phyloP scores from a whole-genome alignment of 306 rosid species.

The Rosa persica region DNA sequence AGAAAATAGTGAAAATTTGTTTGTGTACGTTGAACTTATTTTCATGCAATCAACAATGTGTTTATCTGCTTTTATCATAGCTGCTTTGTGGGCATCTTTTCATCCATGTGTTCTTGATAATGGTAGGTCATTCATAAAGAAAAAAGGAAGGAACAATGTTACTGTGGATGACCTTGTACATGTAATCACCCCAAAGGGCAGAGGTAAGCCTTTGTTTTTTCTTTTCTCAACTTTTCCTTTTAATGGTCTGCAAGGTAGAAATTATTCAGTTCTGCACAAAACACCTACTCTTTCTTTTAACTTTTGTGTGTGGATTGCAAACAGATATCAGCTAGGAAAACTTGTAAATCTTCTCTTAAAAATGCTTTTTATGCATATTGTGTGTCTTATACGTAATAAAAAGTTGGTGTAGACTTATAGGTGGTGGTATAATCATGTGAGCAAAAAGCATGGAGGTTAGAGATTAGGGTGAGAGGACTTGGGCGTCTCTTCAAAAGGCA shows the following conservation, averaged over 20 bases:
- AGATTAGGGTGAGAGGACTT: slow-evolving; percentile 7
- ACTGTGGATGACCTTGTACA: slow-evolving; percentile 83
- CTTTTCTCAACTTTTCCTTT: not conserved
- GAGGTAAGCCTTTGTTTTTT: slow-evolving; percentile 50
- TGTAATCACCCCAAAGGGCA: slow-evolving; percentile 85
- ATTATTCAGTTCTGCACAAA: not conserved
- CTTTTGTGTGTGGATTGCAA: not conserved
- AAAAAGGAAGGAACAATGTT: slow-evolving; percentile 82
- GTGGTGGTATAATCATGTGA: not conserved
- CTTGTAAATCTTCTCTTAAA: not conserved
- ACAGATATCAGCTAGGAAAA: not conserved
- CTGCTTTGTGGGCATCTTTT: slow-evolving; percentile 1
- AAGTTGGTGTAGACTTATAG: not conserved
- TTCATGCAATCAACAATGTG: not conserved
- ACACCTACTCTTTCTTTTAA: not conserved
- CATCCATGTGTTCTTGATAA: not conserved
- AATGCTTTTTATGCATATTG: not conserved
- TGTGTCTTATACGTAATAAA: not conserved
- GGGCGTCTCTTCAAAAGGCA: not conserved
- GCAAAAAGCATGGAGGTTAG: not conserved
- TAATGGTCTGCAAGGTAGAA: not conserved
- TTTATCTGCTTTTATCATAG: not conserved
- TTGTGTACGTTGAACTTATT: not conserved
- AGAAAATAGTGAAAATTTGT: not conserved
- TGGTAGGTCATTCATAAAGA: slow-evolving; percentile 66